Evolutionary conservation across 495 filamentous ascomycete genomes (phyloP).

Genomic region (Apiosordaria backusii): DNA sequence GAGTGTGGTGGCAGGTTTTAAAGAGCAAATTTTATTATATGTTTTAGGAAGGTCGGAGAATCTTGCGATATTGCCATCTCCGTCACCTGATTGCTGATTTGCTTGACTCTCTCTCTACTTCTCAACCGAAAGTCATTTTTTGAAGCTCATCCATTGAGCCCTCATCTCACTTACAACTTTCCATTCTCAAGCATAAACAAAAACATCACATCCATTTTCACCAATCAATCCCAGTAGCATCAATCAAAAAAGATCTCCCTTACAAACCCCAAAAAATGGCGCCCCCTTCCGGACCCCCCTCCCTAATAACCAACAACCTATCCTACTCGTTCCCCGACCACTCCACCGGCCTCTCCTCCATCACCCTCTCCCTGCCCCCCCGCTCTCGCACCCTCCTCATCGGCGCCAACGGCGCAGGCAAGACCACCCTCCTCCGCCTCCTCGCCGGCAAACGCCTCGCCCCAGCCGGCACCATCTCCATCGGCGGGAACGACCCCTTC

Average conservation of each 20-base stretch:
- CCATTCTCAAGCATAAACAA: background rate
- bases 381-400: conserved; percentile 87
- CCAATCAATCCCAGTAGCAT: background rate
- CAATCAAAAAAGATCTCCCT: background rate
- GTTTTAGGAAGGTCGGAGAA: background rate
- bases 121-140: too few relatives aligned
- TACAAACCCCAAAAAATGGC: background rate
- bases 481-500: conserved; percentile 88
- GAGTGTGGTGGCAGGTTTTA: too few relatives aligned
- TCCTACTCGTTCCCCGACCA: conserved; percentile 88
- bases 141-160: too few relatives aligned
- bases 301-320: conserved; percentile 65
- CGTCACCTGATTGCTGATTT: background rate
- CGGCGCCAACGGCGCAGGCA: conserved; percentile 95
- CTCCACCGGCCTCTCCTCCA: conserved; percentile 63
- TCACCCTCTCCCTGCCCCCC: conserved; percentile 72
- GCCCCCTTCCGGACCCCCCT: conserved; percentile 23
- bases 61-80: background rate
- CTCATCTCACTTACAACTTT: background rate
- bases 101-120: background rate
- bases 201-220: background rate
- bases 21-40: background rate
- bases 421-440: conserved; percentile 85
- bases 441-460: conserved; percentile 92
- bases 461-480: conserved; percentile 63